Base-by-base conservation (phyloP, 1,284 basidiomycete species). In the Moesziomyces parantarcticus region DNA sequence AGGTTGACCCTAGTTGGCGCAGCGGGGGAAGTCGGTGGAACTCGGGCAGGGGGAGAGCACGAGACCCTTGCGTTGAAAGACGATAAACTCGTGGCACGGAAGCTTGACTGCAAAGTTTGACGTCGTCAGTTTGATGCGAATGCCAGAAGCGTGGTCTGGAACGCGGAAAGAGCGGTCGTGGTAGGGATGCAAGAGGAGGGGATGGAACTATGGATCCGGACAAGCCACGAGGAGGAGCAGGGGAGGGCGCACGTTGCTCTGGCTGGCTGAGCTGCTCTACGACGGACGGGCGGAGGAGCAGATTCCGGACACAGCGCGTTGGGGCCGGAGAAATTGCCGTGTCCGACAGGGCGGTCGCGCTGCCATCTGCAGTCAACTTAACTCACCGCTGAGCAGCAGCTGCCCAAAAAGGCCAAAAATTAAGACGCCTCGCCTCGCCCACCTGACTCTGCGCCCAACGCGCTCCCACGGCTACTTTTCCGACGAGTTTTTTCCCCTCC, bases 121-220 rank as follows among this genome's bases (percentile, higher is more conserved):
- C 22, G 50, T n/a, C n/a, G 18, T 8, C 14, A 20, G 39, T 3
- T 9, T 9, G 9, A 8, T 5, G 39, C 5, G 11, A 5, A 29
- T 14, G 52, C 42, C n/a, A 53, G 42, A 7, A 29, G 18, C 3
- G n/a, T n/a, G n/a, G n/a, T 14, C 11, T 40, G 16, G 6, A 45
- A n/a, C n/a, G n/a, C n/a, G n/a, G n/a, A n/a, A n/a, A n/a, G n/a
- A n/a, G n/a, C 23, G 23, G 22, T 44, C 29, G 42, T 58, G 49
- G n/a, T 58, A 48, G 56, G 26, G 18, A n/a, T 43, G 21, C 32
- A 34, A 50, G 48, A 58, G 22, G 26, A 26, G n/a, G 44, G 49
- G 49, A 50, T 46, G 49, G 43, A 40, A 52, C 10, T n/a, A 40
- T 22, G 32, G 53, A 41, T 55, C 53, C 53, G 53, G 21, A 55